phyloP scores from a whole-genome alignment of 2,329 filamentous ascomycete species.

The Pestalotiopsis sp. region DNA sequence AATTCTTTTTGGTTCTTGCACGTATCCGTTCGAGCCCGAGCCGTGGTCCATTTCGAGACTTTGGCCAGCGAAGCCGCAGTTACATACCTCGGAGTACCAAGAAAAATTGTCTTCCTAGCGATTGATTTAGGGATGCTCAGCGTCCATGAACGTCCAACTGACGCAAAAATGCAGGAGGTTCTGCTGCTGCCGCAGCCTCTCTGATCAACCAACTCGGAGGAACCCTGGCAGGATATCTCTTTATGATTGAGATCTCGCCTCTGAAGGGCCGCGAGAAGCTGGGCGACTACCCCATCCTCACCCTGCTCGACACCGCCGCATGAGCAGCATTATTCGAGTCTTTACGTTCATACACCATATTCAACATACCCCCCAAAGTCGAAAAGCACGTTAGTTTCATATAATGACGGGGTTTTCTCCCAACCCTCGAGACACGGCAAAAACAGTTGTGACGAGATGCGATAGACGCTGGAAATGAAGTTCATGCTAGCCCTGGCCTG shows the following conservation, averaged over 20 bases:
- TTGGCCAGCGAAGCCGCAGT: neutral
- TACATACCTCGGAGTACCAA: neutral
- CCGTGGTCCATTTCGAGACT: neutral
- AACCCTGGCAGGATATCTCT: constrained; percentile 84
- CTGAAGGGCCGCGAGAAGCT: constrained; percentile 92
- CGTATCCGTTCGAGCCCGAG: neutral
- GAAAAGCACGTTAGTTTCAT: neutral
- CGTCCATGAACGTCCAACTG: constrained; percentile 22
- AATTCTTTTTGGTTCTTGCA: neutral
- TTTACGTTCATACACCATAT: neutral
- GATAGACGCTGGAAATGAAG: constrained; percentile 11
- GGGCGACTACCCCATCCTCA: constrained; percentile 74
- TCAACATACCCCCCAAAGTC: constrained; percentile 5
- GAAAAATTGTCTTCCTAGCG: neutral
- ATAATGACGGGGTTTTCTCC: constrained; percentile 4
- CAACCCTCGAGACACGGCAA: neutral
- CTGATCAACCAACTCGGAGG: constrained; percentile 87
- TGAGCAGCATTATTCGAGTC: constrained; percentile 26
- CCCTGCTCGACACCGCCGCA: constrained; percentile 66
- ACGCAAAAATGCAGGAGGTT: constrained; percentile 68
- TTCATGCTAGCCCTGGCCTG: constrained; percentile 2
- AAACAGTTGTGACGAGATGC: constrained; percentile 1
- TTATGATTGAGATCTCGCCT: constrained; percentile 94
- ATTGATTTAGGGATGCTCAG: constrained; percentile 19
- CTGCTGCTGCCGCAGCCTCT: constrained; percentile 82